phyloP scores from a whole-genome alignment of 805 yeast genomes.

The Metschnikowia corniflorae region DNA sequence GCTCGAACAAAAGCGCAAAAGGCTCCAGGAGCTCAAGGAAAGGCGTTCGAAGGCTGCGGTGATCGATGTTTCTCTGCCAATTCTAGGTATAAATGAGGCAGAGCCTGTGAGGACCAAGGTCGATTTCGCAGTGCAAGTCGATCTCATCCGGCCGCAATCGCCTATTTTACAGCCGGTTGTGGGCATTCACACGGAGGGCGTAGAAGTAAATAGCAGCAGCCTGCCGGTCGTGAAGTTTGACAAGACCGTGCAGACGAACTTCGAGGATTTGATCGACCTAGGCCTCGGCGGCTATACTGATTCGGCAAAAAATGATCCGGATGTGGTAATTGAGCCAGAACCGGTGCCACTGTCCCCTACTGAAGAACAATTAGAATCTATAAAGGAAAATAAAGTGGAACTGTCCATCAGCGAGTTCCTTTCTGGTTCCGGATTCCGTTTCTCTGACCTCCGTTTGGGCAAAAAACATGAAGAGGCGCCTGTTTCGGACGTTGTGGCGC shows the following conservation, averaged over 20 bases:
- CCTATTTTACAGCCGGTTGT: too few relatives aligned
- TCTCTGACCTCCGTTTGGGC: constrained; percentile 18
- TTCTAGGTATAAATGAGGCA: constrained; percentile 4
- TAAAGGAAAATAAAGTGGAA: constrained; percentile 3
- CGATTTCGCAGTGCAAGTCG: constrained; percentile 30
- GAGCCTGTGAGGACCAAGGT: constrained; percentile 10
- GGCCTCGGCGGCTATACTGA: too few relatives aligned
- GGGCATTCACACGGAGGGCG: too few relatives aligned
- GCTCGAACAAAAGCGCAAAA: constrained; percentile 38
- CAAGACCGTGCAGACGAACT: constrained; percentile 24
- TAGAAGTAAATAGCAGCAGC: too few relatives aligned
- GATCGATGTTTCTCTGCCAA: constrained; percentile 14
- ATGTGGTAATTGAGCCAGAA: background rate
- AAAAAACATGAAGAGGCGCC: background rate
- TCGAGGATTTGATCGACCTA: constrained; percentile 3
- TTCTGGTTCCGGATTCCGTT: constrained; percentile 5
- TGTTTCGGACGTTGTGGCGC: constrained; percentile 7
- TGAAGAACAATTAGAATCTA: background rate
- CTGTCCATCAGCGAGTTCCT: constrained; percentile 4
- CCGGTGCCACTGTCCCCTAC: background rate
- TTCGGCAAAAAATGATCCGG: background rate
- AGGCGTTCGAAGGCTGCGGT: constrained; percentile 17
- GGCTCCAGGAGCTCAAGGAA: constrained; percentile 27
- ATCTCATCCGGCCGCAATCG: constrained; percentile 8
- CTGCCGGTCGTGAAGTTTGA: constrained; percentile 14